phyloP scores from a whole-genome alignment of 306 rosid species.

The Carpinus fangiana region DNA sequence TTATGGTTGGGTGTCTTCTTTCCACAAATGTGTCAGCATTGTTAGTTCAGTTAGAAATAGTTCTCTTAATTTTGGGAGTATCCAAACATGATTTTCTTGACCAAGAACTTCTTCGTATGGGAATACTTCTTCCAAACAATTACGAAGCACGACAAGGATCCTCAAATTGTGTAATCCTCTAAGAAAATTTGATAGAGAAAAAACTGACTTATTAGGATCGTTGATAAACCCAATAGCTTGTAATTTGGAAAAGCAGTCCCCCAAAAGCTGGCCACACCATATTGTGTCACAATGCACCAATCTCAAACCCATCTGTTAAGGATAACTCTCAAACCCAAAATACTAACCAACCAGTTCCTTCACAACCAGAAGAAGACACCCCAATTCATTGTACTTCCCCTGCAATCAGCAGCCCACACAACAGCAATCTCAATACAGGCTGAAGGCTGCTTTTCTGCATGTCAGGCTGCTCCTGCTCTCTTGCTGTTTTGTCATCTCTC shows the following conservation, averaged over 20 bases:
- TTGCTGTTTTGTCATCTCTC: no score
- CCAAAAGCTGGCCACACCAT: neutral
- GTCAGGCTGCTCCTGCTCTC: no score
- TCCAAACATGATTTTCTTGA: neutral
- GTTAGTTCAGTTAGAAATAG: accelerated
- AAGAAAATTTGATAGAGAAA: neutral
- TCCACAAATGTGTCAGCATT: slow-evolving; percentile 5
- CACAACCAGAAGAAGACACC: no score
- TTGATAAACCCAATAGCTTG: accelerated
- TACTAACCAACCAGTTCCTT: no score
- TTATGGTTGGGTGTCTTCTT: neutral
- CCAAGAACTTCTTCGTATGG: neutral
- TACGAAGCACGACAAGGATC: accelerated
- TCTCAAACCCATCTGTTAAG: no score
- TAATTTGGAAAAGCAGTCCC: neutral
- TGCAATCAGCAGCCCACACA: no score
- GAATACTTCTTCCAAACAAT: neutral
- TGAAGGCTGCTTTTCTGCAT: no score
- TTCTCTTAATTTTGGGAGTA: neutral
- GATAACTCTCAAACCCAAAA: no score
- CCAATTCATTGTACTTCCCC: no score
- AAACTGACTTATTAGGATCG: neutral
- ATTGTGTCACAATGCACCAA: neutral
- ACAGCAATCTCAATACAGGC: no score
- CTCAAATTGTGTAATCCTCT: neutral